A percentile compares a stretch with the other conserved stretches of the same genome.
Conservation (phyloP, 2,329 filamentous ascomycete genomes). For the Colletotrichum agaves region DNA sequence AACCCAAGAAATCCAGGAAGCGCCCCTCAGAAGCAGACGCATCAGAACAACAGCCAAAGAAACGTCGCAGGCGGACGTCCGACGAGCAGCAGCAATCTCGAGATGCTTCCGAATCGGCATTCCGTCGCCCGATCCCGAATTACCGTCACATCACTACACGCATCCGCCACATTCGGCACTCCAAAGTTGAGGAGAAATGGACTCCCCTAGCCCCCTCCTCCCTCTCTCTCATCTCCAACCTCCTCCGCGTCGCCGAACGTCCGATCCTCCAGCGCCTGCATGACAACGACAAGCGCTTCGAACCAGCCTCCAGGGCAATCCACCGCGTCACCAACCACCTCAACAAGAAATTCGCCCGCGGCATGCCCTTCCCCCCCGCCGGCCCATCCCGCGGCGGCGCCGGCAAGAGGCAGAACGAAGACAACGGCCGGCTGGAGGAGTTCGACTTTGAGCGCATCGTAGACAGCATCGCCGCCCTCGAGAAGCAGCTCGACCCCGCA, state of each 20-base stretch:
- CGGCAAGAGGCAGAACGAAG: constrained; percentile 26
- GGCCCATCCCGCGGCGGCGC: constrained; percentile 39
- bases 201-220: constrained; percentile 64
- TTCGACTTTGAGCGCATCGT: constrained; percentile 75
- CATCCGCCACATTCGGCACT: constrained; percentile 66
- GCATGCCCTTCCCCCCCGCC: constrained; percentile 74
- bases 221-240: constrained; percentile 63
- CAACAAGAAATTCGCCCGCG: constrained; percentile 65
- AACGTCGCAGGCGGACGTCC: constrained; percentile 22
- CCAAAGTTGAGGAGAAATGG: constrained; percentile 77
- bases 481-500: constrained; percentile 69
- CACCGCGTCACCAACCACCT: constrained; percentile 66
- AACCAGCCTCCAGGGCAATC: constrained; percentile 66
- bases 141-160: constrained; percentile 64
- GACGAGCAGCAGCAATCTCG: constrained; percentile 21
- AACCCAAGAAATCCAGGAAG: constrained; percentile 34
- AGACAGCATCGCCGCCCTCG: constrained; percentile 65
- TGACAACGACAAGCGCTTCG: constrained; percentile 57
- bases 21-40: constrained; percentile 20
- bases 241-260: constrained; percentile 69
- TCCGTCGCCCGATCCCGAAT: constrained; percentile 45
- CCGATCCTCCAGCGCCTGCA: constrained; percentile 70
- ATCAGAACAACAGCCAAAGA: constrained; percentile 24
- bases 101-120: background rate
- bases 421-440: constrained; percentile 60